A percentile compares a stretch with the other conserved stretches of the same genome.
Conservation (phyloP, 257 asterid genomes). For the Lantana camara region DNA sequence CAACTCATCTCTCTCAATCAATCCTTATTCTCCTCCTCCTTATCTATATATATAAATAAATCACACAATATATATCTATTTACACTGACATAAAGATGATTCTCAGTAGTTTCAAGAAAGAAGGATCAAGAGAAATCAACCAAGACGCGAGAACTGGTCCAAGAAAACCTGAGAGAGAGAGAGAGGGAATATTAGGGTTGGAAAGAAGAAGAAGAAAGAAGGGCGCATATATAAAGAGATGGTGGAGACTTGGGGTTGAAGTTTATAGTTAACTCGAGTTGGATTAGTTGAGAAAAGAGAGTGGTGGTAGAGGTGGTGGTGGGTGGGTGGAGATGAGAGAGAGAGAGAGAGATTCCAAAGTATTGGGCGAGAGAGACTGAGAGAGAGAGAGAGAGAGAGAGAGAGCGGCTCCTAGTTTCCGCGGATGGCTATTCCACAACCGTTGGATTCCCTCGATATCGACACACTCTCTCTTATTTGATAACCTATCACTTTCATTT, state of each 20-base stretch:
- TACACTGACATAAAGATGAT: not conserved
- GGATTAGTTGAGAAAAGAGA: conserved; percentile 31
- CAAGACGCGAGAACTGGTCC: not conserved
- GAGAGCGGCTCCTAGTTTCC: conserved; percentile 62
- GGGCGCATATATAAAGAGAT: conserved; percentile 30
- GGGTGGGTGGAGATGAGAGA: conserved; percentile 5
- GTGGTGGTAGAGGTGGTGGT: conserved; percentile 25
- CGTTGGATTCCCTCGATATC: conserved; percentile 40
- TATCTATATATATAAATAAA: not conserved
- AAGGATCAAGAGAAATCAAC: not conserved
- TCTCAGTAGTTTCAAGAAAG: not conserved
- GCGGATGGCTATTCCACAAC: conserved; percentile 46
- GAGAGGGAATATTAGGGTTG: conserved; percentile 19
- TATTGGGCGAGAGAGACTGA: conserved; percentile 55
- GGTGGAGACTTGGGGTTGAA: conserved; percentile 32
- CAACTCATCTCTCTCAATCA: conserved; percentile 50
- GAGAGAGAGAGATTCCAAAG: conserved; percentile 42
- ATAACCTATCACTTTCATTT: conserved; percentile 36
- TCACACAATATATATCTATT: not conserved
- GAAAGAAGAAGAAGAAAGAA: conserved; percentile 1
- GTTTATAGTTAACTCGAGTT: conserved; percentile 37
- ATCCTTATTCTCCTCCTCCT: not conserved
- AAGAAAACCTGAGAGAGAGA: conserved; percentile 15
- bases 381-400: conserved; percentile 33
- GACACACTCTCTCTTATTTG: conserved; percentile 17